Evolutionary conservation across 257 asterid species (phyloP).

Genomic region (Petunia axillaris): DNA sequence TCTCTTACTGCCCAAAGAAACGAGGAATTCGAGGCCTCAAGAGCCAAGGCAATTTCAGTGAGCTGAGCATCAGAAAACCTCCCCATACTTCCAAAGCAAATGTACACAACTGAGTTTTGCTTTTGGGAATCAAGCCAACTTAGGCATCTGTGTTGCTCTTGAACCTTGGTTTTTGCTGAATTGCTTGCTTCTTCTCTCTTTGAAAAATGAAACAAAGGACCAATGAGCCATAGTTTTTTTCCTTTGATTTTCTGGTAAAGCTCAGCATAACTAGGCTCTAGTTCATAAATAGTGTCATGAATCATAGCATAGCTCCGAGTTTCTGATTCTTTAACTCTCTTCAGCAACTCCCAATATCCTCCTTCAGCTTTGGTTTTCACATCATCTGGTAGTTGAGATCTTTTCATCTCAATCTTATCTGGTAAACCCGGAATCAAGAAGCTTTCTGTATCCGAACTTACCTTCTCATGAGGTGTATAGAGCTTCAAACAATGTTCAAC

Average conservation of each 20-base stretch:
- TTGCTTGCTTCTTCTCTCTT: neutral
- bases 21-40: conserved; percentile 26
- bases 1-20: conserved; percentile 37
- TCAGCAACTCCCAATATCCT: neutral
- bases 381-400: conserved; percentile 31
- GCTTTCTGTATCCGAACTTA: conserved; percentile 34
- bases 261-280: conserved; percentile 37
- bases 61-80: conserved; percentile 34
- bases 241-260: conserved; percentile 26
- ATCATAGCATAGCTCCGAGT: conserved; percentile 30
- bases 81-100: conserved; percentile 36
- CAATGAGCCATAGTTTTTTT: conserved; percentile 28
- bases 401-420: conserved; percentile 30
- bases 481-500: conserved; percentile 23
- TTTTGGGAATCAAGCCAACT: conserved; percentile 32
- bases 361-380: neutral
- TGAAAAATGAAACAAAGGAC: conserved; percentile 39
- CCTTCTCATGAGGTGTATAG: conserved; percentile 34
- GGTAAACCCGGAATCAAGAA: conserved; percentile 39
- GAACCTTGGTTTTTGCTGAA: neutral
- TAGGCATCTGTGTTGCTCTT: conserved; percentile 17
- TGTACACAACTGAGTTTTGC: conserved; percentile 23
- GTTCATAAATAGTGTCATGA: conserved; percentile 31
- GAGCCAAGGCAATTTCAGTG: conserved; percentile 29
- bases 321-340: conserved; percentile 29